phyloP scores from a whole-genome alignment of 108 stramenopile genomes.

The Fragilaria crotonensis region DNA sequence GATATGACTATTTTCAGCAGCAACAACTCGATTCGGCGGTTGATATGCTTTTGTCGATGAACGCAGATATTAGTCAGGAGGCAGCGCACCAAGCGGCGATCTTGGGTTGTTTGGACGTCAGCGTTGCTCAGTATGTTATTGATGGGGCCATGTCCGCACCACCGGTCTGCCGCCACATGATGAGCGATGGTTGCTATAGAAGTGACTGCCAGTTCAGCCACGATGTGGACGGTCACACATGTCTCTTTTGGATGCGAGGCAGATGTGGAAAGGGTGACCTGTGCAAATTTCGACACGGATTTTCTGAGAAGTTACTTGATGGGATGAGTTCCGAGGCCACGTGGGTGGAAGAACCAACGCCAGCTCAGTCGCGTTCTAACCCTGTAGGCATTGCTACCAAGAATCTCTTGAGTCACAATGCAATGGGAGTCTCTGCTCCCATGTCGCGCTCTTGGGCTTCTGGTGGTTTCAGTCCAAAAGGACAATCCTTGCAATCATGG shows the following conservation, averaged over 20 bases:
- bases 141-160: slow-evolving; percentile 52
- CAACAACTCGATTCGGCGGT: slow-evolving; percentile 45
- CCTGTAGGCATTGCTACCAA: too few species aligned
- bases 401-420: too few species aligned
- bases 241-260: slow-evolving; percentile 73
- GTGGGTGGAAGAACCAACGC: slow-evolving; percentile 3
- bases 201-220: slow-evolving; percentile 71
- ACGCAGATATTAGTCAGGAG: slow-evolving; percentile 40
- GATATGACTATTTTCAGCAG: slow-evolving; percentile 10
- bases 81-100: slow-evolving; percentile 47
- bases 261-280: slow-evolving; percentile 54
- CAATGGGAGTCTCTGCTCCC: too few species aligned
- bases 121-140: slow-evolving; percentile 66
- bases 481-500: too few species aligned
- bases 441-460: too few species aligned
- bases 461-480: too few species aligned
- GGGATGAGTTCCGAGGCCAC: slow-evolving; percentile 26
- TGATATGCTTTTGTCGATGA: slow-evolving; percentile 63
- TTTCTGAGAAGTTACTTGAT: slow-evolving; percentile 47
- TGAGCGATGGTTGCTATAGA: slow-evolving; percentile 58
- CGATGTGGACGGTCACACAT: slow-evolving; percentile 63
- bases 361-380: too few species aligned
- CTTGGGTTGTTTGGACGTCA: slow-evolving; percentile 54
- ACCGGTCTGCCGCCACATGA: slow-evolving; percentile 66
- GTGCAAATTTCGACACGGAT: slow-evolving; percentile 70